Conservation (phyloP, 129 eudicot species). For the Ambrosia trifida region DNA sequence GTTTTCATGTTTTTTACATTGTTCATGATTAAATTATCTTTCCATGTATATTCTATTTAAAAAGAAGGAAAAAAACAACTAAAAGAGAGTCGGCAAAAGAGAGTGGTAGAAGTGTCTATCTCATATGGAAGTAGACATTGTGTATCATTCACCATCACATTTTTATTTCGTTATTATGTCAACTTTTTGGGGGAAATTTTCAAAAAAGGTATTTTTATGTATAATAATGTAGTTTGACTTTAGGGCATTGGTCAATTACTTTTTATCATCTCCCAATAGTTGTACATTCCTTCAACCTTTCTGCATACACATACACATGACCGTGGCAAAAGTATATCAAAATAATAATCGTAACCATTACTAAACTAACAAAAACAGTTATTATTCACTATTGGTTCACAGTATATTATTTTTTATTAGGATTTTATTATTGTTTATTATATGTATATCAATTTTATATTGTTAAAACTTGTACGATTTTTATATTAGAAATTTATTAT, state of each 20-base stretch:
- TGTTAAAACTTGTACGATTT: no score
- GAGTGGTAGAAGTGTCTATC: slow-evolving; percentile 34
- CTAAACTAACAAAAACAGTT: no score
- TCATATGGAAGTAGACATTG: slow-evolving; percentile 22
- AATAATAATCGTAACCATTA: slow-evolving; percentile 16
- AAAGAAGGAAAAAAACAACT: neutral
- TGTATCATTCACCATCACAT: slow-evolving; percentile 14
- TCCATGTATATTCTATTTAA: neutral
- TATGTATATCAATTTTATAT: no score
- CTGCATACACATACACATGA: neutral
- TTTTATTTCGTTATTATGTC: slow-evolving; percentile 2
- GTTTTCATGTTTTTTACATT: neutral
- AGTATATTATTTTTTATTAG: no score
- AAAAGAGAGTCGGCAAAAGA: slow-evolving; percentile 35
- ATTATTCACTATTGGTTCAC: no score
- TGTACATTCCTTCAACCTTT: slow-evolving; percentile 19
- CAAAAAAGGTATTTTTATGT: slow-evolving; percentile 25
- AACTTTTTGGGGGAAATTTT: slow-evolving; percentile 12
- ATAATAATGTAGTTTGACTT: slow-evolving; percentile 23
- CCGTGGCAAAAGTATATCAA: slow-evolving; percentile 27
- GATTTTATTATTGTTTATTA: no score
- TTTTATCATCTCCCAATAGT: slow-evolving; percentile 21
- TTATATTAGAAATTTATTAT: no score
- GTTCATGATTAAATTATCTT: neutral
- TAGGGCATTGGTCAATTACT: slow-evolving; percentile 27